phyloP scores from a whole-genome alignment of 2,329 filamentous ascomycete species.

The Cercospora sp. region DNA sequence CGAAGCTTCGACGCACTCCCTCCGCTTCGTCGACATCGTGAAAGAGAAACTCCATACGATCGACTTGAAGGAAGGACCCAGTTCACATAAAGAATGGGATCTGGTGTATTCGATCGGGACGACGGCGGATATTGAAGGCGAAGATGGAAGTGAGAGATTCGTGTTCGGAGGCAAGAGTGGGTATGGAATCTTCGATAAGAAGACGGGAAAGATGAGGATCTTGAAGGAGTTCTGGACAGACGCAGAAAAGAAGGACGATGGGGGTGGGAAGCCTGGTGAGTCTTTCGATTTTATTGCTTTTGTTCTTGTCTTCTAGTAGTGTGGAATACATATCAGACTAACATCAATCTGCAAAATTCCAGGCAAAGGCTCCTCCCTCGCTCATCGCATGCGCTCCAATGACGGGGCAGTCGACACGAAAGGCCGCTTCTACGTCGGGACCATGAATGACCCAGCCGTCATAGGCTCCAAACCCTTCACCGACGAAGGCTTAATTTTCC shows the following conservation, averaged over 20 bases:
- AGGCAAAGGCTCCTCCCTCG: slow-evolving; percentile 17
- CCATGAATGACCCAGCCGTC: slow-evolving; percentile 75
- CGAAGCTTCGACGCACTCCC: slow-evolving; percentile 57
- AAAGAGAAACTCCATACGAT: slow-evolving; percentile 72
- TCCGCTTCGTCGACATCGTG: slow-evolving; percentile 83
- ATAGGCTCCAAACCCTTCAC: slow-evolving; percentile 31
- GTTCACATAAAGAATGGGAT: slow-evolving; percentile 56
- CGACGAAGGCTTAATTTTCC: slow-evolving; percentile 63
- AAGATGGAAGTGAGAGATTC: slow-evolving; percentile 63
- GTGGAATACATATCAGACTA: not conserved
- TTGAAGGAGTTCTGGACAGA: slow-evolving; percentile 58
- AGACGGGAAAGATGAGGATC: slow-evolving; percentile 57
- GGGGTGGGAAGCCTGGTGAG: slow-evolving; percentile 32
- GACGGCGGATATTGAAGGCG: slow-evolving; percentile 74
- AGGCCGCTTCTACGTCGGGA: slow-evolving; percentile 81
- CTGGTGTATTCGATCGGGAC: slow-evolving; percentile 58
- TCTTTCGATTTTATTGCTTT: not conserved
- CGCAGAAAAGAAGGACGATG: slow-evolving; percentile 45
- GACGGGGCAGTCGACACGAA: slow-evolving; percentile 75
- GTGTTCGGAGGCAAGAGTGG: slow-evolving; percentile 79
- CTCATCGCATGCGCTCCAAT: slow-evolving; percentile 64
- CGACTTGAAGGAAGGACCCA: slow-evolving; percentile 62
- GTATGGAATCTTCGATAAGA: slow-evolving; percentile 72
- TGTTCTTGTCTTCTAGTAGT: not conserved
- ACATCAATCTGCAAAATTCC: not conserved